phyloP scores from a whole-genome alignment of 495 filamentous ascomycete species.

The Aspergillus incahuasiensis region DNA sequence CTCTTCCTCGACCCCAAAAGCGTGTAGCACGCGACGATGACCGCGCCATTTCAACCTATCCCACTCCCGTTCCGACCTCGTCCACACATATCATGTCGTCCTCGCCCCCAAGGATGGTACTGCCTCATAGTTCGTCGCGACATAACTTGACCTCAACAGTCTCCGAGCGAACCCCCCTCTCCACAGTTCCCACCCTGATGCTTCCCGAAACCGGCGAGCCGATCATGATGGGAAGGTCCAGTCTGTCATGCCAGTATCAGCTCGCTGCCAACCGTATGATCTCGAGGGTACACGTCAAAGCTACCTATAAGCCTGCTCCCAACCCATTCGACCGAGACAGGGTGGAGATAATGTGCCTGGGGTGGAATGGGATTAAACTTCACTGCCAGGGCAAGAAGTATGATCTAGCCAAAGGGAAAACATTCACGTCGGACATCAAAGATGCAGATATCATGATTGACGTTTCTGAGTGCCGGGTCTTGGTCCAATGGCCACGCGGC shows the following conservation, averaged over 20 bases:
- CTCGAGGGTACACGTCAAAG: constrained; percentile 88
- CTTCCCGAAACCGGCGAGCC: constrained; percentile 79
- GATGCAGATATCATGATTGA: constrained; percentile 91
- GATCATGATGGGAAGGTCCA: constrained; percentile 83
- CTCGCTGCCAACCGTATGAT: constrained; percentile 86
- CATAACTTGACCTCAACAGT: constrained; percentile 62
- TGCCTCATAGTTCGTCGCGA: constrained; percentile 30
- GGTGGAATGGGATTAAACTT: constrained; percentile 93
- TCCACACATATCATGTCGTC: constrained; percentile 89
- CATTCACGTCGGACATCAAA: constrained; percentile 86
- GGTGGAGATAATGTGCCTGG: constrained; percentile 82
- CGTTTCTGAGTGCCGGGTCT: constrained; percentile 85
- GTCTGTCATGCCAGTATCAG: constrained; percentile 86
- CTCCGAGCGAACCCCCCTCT: constrained; percentile 81
- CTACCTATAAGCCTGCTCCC: constrained; percentile 68
- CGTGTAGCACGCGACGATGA: constrained; percentile 58
- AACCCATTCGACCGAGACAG: constrained; percentile 59
- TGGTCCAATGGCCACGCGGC: constrained; percentile 77
- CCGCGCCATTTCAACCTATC: constrained; percentile 50
- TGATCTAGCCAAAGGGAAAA: constrained; percentile 82
- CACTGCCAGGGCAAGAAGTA: constrained; percentile 87
- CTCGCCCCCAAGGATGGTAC: constrained; percentile 61
- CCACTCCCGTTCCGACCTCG: constrained; percentile 88
- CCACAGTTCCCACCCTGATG: constrained; percentile 71
- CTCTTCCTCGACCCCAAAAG: constrained; percentile 68